phyloP scores from a whole-genome alignment of 352 stramenopile genomes.

The Pythium volutum region DNA sequence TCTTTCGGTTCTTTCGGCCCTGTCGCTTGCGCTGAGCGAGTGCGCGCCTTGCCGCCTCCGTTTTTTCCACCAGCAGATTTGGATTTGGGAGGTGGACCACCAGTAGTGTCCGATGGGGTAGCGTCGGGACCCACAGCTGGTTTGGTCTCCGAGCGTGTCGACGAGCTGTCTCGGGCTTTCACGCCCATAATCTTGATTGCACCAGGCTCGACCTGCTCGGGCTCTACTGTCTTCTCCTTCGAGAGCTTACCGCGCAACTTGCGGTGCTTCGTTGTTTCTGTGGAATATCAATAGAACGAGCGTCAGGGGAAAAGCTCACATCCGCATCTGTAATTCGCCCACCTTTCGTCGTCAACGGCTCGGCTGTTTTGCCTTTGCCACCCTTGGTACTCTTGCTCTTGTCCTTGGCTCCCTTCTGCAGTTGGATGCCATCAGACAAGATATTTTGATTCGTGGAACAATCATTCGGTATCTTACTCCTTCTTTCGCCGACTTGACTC shows the following conservation, averaged over 20 bases:
- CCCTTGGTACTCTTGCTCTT: slow-evolving; percentile 17
- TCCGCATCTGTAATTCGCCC: neutral
- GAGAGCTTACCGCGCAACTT: slow-evolving; percentile 35
- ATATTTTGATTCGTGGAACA: neutral
- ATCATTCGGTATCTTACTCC: neutral
- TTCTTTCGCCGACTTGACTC: slow-evolving; percentile 21
- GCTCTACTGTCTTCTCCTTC: slow-evolving; percentile 29
- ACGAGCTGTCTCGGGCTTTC: slow-evolving; percentile 12
- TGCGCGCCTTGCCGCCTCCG: slow-evolving; percentile 1
- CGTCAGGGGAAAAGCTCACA: neutral
- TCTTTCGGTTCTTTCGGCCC: slow-evolving; percentile 9
- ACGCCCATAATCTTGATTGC: slow-evolving; percentile 50
- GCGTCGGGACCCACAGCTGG: neutral
- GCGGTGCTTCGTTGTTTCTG: slow-evolving; percentile 44
- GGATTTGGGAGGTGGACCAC: neutral
- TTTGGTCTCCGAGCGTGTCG: neutral
- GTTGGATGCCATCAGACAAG: neutral
- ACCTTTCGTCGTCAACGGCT: slow-evolving; percentile 11
- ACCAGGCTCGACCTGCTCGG: slow-evolving; percentile 33
- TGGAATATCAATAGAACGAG: neutral
- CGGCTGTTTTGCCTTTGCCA: slow-evolving; percentile 10
- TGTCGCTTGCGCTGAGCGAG: neutral
- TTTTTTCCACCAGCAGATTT: slow-evolving; percentile 13
- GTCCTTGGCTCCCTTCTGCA: slow-evolving; percentile 18
- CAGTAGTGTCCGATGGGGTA: neutral